These are phyloP conservation scores for Chenopodium berlandieri DNA, from an alignment of 148 eudicot genomes.

Conservation along the genomic window DNA sequence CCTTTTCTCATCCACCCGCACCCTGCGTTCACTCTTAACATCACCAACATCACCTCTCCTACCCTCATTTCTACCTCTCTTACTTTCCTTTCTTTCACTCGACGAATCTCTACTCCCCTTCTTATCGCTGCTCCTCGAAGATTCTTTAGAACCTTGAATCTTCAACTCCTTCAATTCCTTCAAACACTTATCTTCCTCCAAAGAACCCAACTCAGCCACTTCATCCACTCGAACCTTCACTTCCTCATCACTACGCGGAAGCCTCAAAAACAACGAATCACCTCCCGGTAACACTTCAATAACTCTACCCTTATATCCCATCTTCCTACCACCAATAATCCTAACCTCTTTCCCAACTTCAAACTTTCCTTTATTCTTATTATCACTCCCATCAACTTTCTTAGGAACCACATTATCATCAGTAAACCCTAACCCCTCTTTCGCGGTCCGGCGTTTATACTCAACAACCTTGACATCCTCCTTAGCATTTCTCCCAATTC, in stretches of 20 bases:
- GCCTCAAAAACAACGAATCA: constrained; percentile 45
- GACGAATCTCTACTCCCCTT: constrained; percentile 20
- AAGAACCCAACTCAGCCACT: constrained; percentile 67
- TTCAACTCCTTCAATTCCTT: constrained; percentile 61
- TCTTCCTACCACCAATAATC: constrained; percentile 52
- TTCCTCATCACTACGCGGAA: constrained; percentile 40
- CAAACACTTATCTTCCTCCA: constrained; percentile 67
- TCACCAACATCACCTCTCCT: constrained; percentile 19
- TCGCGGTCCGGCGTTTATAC: constrained; percentile 46
- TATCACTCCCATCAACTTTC: not conserved
- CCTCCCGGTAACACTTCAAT: constrained; percentile 37
- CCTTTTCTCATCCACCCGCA: constrained; percentile 26
- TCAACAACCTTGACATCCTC: constrained; percentile 68
- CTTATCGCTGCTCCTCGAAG: constrained; percentile 9
- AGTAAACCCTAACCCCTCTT: constrained; percentile 77
- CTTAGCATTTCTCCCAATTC: constrained; percentile 70
- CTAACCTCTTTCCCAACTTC: constrained; percentile 51
- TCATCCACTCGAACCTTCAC: constrained; percentile 46
- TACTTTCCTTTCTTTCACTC: constrained; percentile 35
- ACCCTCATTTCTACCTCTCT: constrained; percentile 37
- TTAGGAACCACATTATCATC: constrained; percentile 18
- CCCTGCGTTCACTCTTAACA: constrained; percentile 5
- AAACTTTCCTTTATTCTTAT: not conserved
- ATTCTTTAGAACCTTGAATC: constrained; percentile 33
- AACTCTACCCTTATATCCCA: constrained; percentile 59